Evolutionary conservation across 176 grass and related monocot genomes (phyloP).

Genomic region (Hyparrhenia diplandra): DNA sequence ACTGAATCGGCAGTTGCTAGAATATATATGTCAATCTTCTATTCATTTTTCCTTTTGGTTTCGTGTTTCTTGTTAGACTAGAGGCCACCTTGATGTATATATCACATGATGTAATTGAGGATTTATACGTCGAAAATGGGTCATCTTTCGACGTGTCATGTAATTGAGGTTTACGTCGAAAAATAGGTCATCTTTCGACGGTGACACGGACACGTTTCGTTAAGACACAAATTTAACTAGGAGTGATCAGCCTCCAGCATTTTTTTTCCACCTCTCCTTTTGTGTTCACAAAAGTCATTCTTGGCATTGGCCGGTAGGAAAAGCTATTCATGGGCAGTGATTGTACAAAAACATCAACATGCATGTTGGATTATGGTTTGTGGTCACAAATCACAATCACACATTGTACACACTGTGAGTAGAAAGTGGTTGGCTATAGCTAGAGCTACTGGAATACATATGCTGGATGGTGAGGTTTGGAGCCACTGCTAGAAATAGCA

Average conservation of each 20-base stretch:
- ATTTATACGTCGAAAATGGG: no score
- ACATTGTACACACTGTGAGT: background rate
- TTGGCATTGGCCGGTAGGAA: background rate
- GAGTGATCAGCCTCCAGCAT: background rate
- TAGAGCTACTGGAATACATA: no score
- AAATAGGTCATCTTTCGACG: no score
- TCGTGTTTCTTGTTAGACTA: background rate
- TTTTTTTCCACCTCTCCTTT: background rate
- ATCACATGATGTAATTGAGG: background rate
- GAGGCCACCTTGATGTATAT: no score
- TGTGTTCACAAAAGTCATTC: background rate
- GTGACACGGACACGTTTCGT: background rate
- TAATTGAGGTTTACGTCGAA: no score
- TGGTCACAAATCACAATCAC: conserved; percentile 5
- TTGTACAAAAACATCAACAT: background rate
- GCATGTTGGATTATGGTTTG: background rate
- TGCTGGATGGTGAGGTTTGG: no score
- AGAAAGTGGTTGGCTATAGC: background rate
- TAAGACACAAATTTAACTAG: background rate
- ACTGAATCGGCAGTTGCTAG: no score
- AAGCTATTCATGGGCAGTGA: background rate
- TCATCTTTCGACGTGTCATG: no score
- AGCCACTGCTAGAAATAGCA: background rate
- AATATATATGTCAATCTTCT: background rate
- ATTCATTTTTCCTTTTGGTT: background rate